These are phyloP conservation scores for Aphanomyces stellatus DNA, from an alignment of 352 stramenopile genomes.

Conservation along the genomic window DNA sequence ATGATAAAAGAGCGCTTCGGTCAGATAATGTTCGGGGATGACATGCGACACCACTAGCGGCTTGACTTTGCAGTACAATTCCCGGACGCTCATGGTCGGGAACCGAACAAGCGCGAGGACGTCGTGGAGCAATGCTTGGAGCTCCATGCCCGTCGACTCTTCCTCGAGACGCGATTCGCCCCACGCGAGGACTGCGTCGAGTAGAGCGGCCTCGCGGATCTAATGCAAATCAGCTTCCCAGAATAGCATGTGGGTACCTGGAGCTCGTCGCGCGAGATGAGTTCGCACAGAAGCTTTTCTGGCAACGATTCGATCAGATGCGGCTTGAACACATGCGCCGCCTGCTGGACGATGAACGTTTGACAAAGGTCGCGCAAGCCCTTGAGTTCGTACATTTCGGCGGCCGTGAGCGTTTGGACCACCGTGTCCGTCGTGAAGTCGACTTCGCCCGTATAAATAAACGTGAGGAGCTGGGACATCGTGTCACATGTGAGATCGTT, in stretches of 20 bases:
- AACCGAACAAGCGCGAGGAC: constrained; percentile 81
- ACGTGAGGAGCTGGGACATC: constrained; percentile 76
- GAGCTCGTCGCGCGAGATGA: constrained; percentile 72
- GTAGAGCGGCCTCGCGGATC: constrained; percentile 66
- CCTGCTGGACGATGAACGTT: constrained; percentile 69
- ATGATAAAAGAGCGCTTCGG: constrained; percentile 79
- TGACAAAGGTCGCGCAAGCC: constrained; percentile 78
- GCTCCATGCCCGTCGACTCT: constrained; percentile 9
- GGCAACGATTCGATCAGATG: constrained; percentile 64
- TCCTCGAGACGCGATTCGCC: constrained; percentile 53
- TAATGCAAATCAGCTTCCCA: too few relatives aligned
- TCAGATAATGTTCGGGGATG: constrained; percentile 61
- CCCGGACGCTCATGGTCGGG: constrained; percentile 78
- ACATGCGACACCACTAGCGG: constrained; percentile 55
- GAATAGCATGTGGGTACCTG: too few relatives aligned
- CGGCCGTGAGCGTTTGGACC: constrained; percentile 57
- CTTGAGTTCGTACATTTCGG: constrained; percentile 78
- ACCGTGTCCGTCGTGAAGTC: constrained; percentile 63
- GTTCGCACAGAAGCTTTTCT: constrained; percentile 74
- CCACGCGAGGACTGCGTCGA: constrained; percentile 75
- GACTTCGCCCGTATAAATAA: constrained; percentile 81
- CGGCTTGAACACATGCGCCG: constrained; percentile 71
- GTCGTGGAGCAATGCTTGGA: constrained; percentile 53
- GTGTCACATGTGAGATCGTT: constrained; percentile 47
- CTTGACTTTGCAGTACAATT: constrained; percentile 78